Percentiles rank a stretch among this genome's conserved stretches.
These are phyloP conservation scores for Madurella fahalii DNA, from an alignment of 2,329 filamentous ascomycete genomes.

Conservation along the genomic window DNA sequence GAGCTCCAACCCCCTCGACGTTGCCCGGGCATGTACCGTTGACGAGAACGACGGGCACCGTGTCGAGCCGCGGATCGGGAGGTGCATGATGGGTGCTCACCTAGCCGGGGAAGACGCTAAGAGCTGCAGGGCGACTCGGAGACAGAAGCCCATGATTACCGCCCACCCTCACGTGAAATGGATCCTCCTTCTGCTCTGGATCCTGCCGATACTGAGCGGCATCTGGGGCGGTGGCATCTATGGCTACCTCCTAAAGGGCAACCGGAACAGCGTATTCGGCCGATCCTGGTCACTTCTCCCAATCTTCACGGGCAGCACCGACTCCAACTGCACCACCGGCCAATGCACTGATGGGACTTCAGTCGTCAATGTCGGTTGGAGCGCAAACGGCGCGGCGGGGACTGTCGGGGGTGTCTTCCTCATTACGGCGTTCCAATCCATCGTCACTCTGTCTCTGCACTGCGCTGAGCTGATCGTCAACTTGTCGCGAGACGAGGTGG, in stretches of 20 bases:
- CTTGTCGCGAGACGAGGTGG: slow-evolving; percentile 29
- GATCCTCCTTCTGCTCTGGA: slow-evolving; percentile 25
- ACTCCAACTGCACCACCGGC: slow-evolving; percentile 11
- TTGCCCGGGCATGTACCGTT: slow-evolving; percentile 23
- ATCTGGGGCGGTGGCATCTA: slow-evolving; percentile 23
- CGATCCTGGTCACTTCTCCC: slow-evolving; percentile 28
- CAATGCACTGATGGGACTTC: slow-evolving; percentile 29
- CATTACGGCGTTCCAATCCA: slow-evolving; percentile 27
- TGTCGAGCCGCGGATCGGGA: slow-evolving; percentile 15
- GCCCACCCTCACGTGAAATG: slow-evolving; percentile 24
- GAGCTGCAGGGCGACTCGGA: slow-evolving; percentile 16
- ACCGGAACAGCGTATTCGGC: slow-evolving; percentile 23
- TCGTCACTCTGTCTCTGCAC: slow-evolving; percentile 27
- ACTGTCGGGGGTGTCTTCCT: slow-evolving; percentile 27
- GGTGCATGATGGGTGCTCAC: slow-evolving; percentile 31
- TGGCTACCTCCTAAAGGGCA: slow-evolving; percentile 21
- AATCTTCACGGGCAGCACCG: slow-evolving; percentile 23
- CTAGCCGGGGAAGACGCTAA: slow-evolving; percentile 15
- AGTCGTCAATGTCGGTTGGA: slow-evolving; percentile 28
- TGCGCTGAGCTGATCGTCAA: slow-evolving; percentile 28
- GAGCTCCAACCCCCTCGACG: slow-evolving; percentile 32
- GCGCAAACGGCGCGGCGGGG: slow-evolving; percentile 18
- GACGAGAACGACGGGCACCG: slow-evolving; percentile 18
- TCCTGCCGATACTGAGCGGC: slow-evolving; percentile 16
- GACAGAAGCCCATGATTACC: slow-evolving; percentile 24